Percentiles rank a stretch among this genome's conserved stretches.
Conservation (phyloP, 306 rosid species). For the Elaeagnus macrophylla region DNA sequence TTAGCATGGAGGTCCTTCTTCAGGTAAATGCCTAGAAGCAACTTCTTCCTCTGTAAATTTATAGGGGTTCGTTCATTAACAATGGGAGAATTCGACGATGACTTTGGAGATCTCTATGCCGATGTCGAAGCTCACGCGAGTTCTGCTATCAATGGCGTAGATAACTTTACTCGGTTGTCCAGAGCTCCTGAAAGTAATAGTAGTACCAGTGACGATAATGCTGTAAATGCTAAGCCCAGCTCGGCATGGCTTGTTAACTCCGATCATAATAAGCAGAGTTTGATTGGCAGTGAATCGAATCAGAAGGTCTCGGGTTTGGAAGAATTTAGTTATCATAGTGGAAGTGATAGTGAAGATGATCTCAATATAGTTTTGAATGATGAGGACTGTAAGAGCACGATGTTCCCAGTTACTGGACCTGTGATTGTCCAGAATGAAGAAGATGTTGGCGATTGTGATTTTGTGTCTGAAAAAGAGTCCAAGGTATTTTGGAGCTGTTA, state of each 20-base stretch:
- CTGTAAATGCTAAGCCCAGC: neutral
- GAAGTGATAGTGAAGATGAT: slow-evolving; percentile 56
- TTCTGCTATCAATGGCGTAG: slow-evolving; percentile 17
- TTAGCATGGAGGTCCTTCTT: slow-evolving; percentile 9
- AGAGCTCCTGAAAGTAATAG: slow-evolving; percentile 11
- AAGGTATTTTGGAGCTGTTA: slow-evolving; percentile 9
- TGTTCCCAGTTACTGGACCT: slow-evolving; percentile 12
- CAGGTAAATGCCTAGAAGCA: neutral
- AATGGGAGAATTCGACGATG: slow-evolving; percentile 42
- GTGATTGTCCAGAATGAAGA: slow-evolving; percentile 15
- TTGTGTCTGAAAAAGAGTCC: slow-evolving; percentile 9
- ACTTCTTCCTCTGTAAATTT: no score
- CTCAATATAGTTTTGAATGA: slow-evolving; percentile 59
- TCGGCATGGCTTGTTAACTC: slow-evolving; percentile 5
- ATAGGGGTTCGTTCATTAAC: neutral
- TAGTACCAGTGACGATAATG: neutral
- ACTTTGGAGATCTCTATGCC: slow-evolving; percentile 51
- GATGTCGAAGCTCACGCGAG: slow-evolving; percentile 26
- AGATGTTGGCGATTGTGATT: slow-evolving; percentile 12
- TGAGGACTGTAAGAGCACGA: slow-evolving; percentile 19
- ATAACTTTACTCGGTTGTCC: slow-evolving; percentile 11
- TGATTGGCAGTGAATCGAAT: slow-evolving; percentile 7
- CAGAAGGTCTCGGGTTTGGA: slow-evolving; percentile 11
- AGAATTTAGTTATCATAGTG: slow-evolving; percentile 13
- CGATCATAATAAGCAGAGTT: slow-evolving; percentile 8